Evolutionary conservation across 2,329 filamentous ascomycete genomes (phyloP).

Genomic region (Diaporthe citrichinensis): DNA sequence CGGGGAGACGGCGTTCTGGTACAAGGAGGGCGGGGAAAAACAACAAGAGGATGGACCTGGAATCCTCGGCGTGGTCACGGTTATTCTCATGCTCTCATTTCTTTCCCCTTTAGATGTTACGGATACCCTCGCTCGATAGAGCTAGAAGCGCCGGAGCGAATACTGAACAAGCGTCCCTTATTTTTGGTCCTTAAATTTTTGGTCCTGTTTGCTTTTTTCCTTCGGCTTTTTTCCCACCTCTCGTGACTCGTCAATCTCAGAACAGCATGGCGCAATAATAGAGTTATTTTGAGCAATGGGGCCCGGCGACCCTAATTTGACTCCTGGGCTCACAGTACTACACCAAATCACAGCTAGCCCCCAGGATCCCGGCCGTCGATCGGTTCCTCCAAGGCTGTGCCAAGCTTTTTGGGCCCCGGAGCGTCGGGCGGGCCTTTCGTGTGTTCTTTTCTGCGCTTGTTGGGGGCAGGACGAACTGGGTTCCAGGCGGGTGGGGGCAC

Average conservation of each 20-base stretch:
- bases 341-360: neutral
- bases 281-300: constrained; percentile 26
- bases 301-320: constrained; percentile 9
- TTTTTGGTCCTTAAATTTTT: neutral
- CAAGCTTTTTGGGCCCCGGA: constrained; percentile 25
- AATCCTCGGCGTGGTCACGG: neutral
- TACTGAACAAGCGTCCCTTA: neutral
- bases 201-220: neutral
- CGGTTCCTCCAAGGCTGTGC: constrained; percentile 25
- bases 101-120: neutral
- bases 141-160: neutral
- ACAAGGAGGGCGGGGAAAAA: neutral
- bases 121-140: constrained; percentile 21
- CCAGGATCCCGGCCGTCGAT: constrained; percentile 9
- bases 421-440: neutral
- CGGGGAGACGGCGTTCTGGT: constrained; percentile 13
- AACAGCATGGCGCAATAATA: constrained; percentile 8
- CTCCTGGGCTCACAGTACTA: neutral
- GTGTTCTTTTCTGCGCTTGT: too few relatives aligned
- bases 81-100: neutral
- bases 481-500: neutral
- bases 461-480: neutral
- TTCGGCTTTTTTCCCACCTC: neutral
- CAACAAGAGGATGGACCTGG: neutral
- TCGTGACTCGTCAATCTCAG: constrained; percentile 13